phyloP scores from a whole-genome alignment of 208 protist species.

The Wallacemonas sp. region DNA sequence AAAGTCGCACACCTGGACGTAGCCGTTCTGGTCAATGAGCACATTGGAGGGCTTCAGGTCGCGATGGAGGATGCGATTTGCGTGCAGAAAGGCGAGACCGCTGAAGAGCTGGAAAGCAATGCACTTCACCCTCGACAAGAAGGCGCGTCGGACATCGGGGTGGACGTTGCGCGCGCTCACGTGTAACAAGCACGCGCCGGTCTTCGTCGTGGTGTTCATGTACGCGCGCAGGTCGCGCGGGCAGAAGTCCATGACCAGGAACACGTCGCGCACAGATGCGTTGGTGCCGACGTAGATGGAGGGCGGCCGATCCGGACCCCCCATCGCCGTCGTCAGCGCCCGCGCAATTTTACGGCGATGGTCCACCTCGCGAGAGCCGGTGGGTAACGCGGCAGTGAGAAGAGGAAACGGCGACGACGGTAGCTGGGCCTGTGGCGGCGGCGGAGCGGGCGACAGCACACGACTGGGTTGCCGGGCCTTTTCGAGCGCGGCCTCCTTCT shows the following conservation, averaged over 20 bases:
- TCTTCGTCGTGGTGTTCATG: constrained; percentile 32
- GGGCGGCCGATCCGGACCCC: background rate
- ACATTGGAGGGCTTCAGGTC: constrained; percentile 92
- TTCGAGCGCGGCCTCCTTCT: background rate
- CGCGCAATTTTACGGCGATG: background rate
- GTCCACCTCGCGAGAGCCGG: no score
- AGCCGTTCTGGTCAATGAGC: constrained; percentile 61
- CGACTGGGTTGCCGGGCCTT: background rate
- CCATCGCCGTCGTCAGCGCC: background rate
- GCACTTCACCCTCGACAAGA: constrained; percentile 77
- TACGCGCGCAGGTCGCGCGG: constrained; percentile 75
- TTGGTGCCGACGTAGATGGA: constrained; percentile 12
- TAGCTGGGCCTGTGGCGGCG: background rate
- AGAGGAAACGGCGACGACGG: background rate
- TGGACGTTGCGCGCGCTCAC: constrained; percentile 60
- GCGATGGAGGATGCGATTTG: constrained; percentile 81
- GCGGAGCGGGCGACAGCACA: background rate
- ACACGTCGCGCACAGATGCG: constrained; percentile 51
- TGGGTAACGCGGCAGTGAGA: no score
- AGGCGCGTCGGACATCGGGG: constrained; percentile 46
- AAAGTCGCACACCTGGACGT: constrained; percentile 91
- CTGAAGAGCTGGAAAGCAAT: constrained; percentile 76
- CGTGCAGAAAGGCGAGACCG: constrained; percentile 81
- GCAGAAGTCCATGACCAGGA: constrained; percentile 87
- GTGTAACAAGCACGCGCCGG: constrained; percentile 50